These are phyloP conservation scores for Suhomyces anneliseae DNA, from an alignment of 1,139 yeast genomes.

Conservation along the genomic window DNA sequence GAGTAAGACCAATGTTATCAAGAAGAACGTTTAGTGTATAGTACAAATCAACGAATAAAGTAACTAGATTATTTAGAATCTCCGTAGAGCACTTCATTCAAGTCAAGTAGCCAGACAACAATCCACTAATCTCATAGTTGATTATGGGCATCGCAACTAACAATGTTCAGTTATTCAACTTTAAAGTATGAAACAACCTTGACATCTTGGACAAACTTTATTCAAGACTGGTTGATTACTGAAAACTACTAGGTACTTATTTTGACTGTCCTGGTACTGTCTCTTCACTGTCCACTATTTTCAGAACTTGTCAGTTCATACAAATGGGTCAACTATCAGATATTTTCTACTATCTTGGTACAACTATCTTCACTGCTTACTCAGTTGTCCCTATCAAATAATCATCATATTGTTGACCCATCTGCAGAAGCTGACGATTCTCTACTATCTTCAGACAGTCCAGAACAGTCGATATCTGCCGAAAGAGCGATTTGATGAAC, in stretches of 20 bases:
- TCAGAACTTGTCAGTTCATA: not conserved
- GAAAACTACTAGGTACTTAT: too few relatives aligned
- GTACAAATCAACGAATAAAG: not conserved
- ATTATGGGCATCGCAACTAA: too few relatives aligned
- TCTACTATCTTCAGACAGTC: conserved; percentile 8
- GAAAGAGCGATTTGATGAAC: not conserved
- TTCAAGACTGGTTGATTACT: too few relatives aligned
- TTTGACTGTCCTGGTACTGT: too few relatives aligned
- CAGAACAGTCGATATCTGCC: conserved; percentile 1
- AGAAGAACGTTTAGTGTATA: conserved; percentile 30
- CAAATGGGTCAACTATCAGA: conserved; percentile 5
- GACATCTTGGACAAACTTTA: too few relatives aligned
- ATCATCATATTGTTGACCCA: conserved; percentile 20
- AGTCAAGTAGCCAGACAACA: too few relatives aligned
- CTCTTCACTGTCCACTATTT: not conserved
- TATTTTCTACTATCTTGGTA: conserved; percentile 26
- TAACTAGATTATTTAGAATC: too few relatives aligned
- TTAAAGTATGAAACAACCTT: too few relatives aligned
- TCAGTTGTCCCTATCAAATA: conserved; percentile 44
- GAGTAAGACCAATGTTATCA: conserved; percentile 29
- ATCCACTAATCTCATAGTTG: too few relatives aligned
- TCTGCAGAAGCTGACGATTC: conserved; percentile 1
- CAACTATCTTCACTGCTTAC: conserved; percentile 25
- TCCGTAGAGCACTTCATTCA: too few relatives aligned
- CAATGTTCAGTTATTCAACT: too few relatives aligned